Evolutionary conservation across 441 rosid genomes (phyloP).

Genomic region (Euphorbia corollata): DNA sequence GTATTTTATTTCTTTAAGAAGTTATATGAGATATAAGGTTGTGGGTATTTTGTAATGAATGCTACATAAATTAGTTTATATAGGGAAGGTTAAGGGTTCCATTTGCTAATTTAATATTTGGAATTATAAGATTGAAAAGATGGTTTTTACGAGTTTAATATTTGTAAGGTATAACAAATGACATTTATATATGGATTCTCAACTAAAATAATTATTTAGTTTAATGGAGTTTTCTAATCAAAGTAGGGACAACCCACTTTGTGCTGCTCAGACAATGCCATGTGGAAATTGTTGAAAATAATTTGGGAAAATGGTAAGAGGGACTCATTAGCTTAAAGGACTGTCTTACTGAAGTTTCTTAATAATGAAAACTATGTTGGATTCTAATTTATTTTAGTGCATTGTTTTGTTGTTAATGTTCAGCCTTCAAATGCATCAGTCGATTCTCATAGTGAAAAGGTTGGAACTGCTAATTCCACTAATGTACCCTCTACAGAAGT

Average conservation of each 20-base stretch:
- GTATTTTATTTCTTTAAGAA: no score
- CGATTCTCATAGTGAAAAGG: no score
- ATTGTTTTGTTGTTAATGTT: no score
- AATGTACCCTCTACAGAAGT: no score
- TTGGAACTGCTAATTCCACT: no score
- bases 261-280: constrained; percentile 27
- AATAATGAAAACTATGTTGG: no score
- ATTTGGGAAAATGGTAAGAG: constrained; percentile 29
- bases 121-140: not conserved
- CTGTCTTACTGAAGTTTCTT: constrained; percentile 34
- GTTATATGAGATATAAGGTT: constrained; percentile 10
- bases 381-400: no score
- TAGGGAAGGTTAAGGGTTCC: constrained; percentile 26
- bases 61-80: constrained; percentile 25
- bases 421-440: no score
- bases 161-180: constrained; percentile 11
- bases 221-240: no score
- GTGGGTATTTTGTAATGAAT: constrained; percentile 23
- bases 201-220: constrained; percentile 19
- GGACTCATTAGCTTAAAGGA: constrained; percentile 37
- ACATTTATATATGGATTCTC: constrained; percentile 20
- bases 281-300: constrained; percentile 26
- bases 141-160: constrained; percentile 11
- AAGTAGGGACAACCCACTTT: constrained; percentile 38
- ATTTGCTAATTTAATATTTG: constrained; percentile 20